Evolutionary conservation across 192 early-diverging fungal genomes (phyloP), one percentile per base, ranked within the genome.

Genomic region (Thamnidium elegans): DNA sequence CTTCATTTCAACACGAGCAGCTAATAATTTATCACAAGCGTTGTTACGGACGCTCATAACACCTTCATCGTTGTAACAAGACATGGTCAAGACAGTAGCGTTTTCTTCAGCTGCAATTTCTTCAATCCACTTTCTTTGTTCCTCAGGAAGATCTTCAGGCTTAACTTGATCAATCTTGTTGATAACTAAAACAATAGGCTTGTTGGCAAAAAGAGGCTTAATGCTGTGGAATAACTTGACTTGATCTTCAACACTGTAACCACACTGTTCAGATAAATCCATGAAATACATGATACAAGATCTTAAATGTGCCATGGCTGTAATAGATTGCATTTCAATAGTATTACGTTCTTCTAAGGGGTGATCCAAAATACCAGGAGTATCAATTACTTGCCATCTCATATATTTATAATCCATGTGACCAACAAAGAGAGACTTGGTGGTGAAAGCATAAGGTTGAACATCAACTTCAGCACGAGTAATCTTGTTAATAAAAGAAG

Each of bases 361-460:
- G 74, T 97, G 98, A 80, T 99, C 98, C 50, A 99, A 84, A 74
- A 99, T 98, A 59, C 98, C 98, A 36, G 98, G 98, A 47, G 98
- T 99, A 76, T 99, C 98, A 62, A 99, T 98, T n/a, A 99, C 98
- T 78, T 99, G 98, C 98, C 98, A 99, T 75, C 96, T 82, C 78
- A 97, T 82, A 78, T 99, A 96, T 79, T 94, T 95, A 89, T 98
- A 98, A 81, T 99, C 96, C 98, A 99, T 99, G 72, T 99, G 98
- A 36, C 98, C 98, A 31, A 99, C 98, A 81, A 99, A 99, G 71
- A 99, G 83, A 19, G 92, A 94, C 84, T 99, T 99, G 65, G 98
- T 99, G 21, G 98, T 99, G 82, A 99, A 99, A 34, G 98, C 98
- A 78, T 99, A 99, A 15, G 96, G 96, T 77, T 99, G 98, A 11